A percentile compares a stretch with the other conserved stretches of the same genome.
Conservation (phyloP, 257 asterid species). For the Marsdenia floribunda region DNA sequence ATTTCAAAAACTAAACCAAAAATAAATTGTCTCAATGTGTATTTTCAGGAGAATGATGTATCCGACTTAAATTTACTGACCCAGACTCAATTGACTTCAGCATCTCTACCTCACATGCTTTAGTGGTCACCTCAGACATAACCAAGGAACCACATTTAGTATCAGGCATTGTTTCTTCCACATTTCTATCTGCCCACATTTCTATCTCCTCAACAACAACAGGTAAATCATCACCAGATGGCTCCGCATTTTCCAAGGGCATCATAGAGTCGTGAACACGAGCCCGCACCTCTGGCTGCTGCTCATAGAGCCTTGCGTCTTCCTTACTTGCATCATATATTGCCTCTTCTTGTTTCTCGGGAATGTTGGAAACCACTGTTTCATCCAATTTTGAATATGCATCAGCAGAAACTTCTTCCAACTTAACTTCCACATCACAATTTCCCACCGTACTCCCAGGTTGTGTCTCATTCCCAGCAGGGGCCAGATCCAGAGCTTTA, state of each 20-base stretch:
- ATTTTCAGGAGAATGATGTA: conserved; percentile 99
- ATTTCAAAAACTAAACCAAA: conserved; percentile 47
- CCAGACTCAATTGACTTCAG: conserved; percentile 60
- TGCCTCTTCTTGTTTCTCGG: conserved; percentile 28
- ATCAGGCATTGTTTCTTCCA: conserved; percentile 40
- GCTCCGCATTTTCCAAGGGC: conserved; percentile 31
- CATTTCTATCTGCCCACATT: conserved; percentile 20
- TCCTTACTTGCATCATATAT: conserved; percentile 18
- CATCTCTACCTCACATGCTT: conserved; percentile 68
- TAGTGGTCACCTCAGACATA: conserved; percentile 54
- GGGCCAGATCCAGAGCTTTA: conserved; percentile 27
- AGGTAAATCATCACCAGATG: conserved; percentile 23
- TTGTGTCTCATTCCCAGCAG: conserved; percentile 25
- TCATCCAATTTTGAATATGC: conserved; percentile 21
- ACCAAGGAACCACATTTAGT: conserved; percentile 42
- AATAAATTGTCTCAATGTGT: conserved; percentile 93
- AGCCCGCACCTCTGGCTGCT: conserved; percentile 19
- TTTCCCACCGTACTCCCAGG: conserved; percentile 26
- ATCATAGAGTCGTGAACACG: conserved; percentile 6
- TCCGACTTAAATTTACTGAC: conserved; percentile 87
- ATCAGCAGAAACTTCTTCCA: conserved; percentile 22
- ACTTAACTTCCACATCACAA: conserved; percentile 21
- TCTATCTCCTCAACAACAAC: conserved; percentile 21
- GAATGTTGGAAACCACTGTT: conserved; percentile 19
- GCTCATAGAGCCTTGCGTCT: conserved; percentile 17